phyloP scores from a whole-genome alignment of 305 asterid genomes.

The Fraxinus paxiana region DNA sequence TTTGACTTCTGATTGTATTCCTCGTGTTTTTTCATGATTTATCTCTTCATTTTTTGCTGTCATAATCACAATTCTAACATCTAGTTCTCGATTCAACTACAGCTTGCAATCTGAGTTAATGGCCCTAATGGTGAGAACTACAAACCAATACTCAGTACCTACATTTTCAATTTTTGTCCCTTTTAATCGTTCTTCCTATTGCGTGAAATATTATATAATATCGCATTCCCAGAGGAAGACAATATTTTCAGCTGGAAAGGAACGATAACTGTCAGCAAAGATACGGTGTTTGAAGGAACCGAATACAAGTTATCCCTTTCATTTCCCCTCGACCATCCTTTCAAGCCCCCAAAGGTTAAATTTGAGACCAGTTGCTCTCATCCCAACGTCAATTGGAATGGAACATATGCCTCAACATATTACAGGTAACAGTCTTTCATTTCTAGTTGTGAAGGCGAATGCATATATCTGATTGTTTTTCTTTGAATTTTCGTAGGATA shows the following conservation, averaged over 20 bases:
- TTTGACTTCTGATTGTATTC: not conserved
- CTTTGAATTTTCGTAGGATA: constrained; percentile 42
- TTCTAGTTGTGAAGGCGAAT: not conserved
- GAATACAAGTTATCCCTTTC: constrained; percentile 72
- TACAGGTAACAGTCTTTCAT: constrained; percentile 49
- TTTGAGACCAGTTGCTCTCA: constrained; percentile 90
- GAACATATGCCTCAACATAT: constrained; percentile 85
- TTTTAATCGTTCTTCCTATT: not conserved
- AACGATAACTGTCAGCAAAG: constrained; percentile 64
- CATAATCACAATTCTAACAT: not conserved
- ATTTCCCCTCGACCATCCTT: constrained; percentile 71
- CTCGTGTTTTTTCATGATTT: not conserved
- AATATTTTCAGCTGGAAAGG: constrained; percentile 92
- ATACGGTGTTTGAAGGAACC: constrained; percentile 80
- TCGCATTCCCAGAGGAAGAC: constrained; percentile 94
- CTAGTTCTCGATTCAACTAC: constrained; percentile 18
- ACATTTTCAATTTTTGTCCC: not conserved
- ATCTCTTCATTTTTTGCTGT: not conserved
- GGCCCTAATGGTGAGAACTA: constrained; percentile 80
- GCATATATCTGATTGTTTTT: not conserved
- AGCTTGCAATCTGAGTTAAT: constrained; percentile 90
- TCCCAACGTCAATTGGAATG: constrained; percentile 84
- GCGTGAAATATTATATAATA: constrained; percentile 41
- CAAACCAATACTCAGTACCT: not conserved
- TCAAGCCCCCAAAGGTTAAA: constrained; percentile 80